Conservation (phyloP, 202 grass and related monocot genomes). For the Dendrocalamus latiflorus region DNA sequence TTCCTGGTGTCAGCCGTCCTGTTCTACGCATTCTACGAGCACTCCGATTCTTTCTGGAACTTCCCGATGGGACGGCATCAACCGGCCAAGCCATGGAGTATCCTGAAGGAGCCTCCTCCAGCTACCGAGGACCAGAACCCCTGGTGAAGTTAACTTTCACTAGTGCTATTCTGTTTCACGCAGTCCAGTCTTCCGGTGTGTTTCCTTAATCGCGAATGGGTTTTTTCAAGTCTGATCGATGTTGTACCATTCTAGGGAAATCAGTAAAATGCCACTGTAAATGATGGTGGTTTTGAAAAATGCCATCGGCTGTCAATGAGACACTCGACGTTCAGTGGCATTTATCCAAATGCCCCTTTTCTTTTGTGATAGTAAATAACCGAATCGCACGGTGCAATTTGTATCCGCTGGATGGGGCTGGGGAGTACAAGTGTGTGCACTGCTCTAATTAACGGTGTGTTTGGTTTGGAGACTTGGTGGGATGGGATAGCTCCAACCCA, state of each 20-base stretch:
- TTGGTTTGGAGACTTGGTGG: no score
- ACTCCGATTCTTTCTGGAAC: slow-evolving; percentile 82
- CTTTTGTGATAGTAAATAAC: background rate
- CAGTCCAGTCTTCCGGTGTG: background rate
- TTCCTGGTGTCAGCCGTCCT: slow-evolving; percentile 60
- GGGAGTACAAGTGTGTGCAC: background rate
- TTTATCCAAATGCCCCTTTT: background rate
- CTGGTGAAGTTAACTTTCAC: slow-evolving; percentile 36
- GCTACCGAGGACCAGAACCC: slow-evolving; percentile 47
- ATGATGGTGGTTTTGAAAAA: background rate
- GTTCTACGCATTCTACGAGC: slow-evolving; percentile 62
- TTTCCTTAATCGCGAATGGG: background rate
- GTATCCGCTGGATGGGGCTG: no score
- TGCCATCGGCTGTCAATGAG: background rate
- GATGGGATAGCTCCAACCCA: no score
- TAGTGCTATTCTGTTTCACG: background rate
- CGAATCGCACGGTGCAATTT: background rate
- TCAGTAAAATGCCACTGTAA: background rate
- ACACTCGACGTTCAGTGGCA: background rate
- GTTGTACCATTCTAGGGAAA: background rate
- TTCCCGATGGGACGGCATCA: slow-evolving; percentile 55
- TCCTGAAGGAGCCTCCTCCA: slow-evolving; percentile 51
- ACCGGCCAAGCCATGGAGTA: slow-evolving; percentile 42
- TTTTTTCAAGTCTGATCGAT: background rate
- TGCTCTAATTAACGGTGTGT: no score